Evolutionary conservation across 2,329 filamentous ascomycete genomes (phyloP).

Genomic region (Fusarium tuaranense): DNA sequence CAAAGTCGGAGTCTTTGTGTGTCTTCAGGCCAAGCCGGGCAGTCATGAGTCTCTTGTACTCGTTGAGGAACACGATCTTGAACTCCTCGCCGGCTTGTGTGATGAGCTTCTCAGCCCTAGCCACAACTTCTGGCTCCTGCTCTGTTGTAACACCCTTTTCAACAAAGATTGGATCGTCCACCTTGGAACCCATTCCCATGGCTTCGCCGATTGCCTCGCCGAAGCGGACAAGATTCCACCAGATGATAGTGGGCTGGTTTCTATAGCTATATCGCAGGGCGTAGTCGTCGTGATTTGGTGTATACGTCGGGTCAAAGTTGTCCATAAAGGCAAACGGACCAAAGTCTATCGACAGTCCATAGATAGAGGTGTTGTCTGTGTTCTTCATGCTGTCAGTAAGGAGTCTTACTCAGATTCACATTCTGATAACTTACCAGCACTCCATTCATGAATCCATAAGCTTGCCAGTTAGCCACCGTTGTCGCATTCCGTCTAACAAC

Average conservation of each 20-base stretch:
- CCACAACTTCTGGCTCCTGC: constrained; percentile 76
- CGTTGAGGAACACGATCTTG: constrained; percentile 85
- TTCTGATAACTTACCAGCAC: constrained; percentile 67
- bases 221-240: constrained; percentile 97
- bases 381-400: constrained; percentile 64
- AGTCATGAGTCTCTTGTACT: constrained; percentile 90
- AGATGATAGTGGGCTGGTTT: constrained; percentile 95
- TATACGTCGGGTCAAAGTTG: constrained; percentile 94
- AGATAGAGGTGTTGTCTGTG: constrained; percentile 95
- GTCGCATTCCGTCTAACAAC: constrained; percentile 86
- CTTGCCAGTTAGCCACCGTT: constrained; percentile 94
- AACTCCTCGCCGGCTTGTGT: constrained; percentile 86
- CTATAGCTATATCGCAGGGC: constrained; percentile 90
- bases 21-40: constrained; percentile 80
- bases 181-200: constrained; percentile 78
- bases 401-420: neutral
- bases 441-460: constrained; percentile 99
- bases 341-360: constrained; percentile 91
- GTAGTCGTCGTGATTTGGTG: constrained; percentile 95
- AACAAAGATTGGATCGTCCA: constrained; percentile 79
- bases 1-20: constrained; percentile 79
- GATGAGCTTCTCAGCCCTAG: constrained; percentile 87
- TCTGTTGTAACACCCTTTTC: constrained; percentile 74
- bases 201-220: constrained; percentile 91
- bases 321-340: constrained; percentile 98